Evolutionary conservation across 768 basidiomycete genomes (phyloP).

Genomic region (Kwoniella heveanensis): DNA sequence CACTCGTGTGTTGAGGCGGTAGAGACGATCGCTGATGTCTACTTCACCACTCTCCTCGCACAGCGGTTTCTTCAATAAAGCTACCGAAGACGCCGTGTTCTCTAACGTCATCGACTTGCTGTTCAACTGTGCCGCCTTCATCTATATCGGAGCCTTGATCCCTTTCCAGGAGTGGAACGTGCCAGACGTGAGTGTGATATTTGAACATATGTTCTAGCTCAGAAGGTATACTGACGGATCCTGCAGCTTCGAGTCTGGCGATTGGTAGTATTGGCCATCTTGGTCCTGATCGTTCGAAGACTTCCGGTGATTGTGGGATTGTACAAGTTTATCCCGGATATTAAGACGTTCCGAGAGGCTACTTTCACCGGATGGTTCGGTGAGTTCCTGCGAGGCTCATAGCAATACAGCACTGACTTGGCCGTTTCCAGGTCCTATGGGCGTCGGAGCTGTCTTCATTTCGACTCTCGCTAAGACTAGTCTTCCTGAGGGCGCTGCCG

Average conservation of each 20-base stretch:
- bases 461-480: constrained; percentile 55
- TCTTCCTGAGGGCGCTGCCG: constrained; percentile 50
- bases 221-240: neutral
- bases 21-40: too few relatives aligned
- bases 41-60: neutral
- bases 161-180: constrained; percentile 77
- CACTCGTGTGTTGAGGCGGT: too few relatives aligned
- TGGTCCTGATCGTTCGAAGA: constrained; percentile 78
- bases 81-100: constrained; percentile 93
- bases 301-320: constrained; percentile 80
- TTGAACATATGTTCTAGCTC: too few relatives aligned
- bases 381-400: too few relatives aligned
- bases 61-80: constrained; percentile 61
- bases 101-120: constrained; percentile 90
- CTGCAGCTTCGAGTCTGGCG: constrained; percentile 72
- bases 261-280: constrained; percentile 76
- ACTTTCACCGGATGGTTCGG: constrained; percentile 95
- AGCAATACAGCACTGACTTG: too few relatives aligned
- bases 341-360: constrained; percentile 92
- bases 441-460: constrained; percentile 95
- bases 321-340: constrained; percentile 92
- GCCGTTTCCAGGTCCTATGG: constrained; percentile 65
- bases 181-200: constrained; percentile 60
- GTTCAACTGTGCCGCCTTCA: constrained; percentile 90
- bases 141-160: constrained; percentile 97